phyloP scores from a whole-genome alignment of 768 basidiomycete genomes.

The Podaxis sp. region DNA sequence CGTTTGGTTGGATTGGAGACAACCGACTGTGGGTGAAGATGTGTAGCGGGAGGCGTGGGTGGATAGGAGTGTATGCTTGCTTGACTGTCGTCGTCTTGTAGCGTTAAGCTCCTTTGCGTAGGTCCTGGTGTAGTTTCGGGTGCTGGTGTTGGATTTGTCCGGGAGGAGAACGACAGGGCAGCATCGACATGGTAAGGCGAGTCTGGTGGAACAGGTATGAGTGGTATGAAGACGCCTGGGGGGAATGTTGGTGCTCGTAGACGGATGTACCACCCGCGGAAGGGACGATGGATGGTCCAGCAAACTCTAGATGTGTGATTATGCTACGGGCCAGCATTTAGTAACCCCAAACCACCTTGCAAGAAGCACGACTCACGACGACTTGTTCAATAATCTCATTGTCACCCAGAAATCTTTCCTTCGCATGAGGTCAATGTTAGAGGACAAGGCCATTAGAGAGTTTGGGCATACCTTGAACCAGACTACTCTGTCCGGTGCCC shows the following conservation, averaged over 20 bases:
- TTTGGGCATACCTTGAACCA: constrained; percentile 65
- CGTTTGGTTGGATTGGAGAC: background rate
- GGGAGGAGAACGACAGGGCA: constrained; percentile 46
- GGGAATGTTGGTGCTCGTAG: constrained; percentile 70
- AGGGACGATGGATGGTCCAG: constrained; percentile 78
- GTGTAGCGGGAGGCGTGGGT: constrained; percentile 42
- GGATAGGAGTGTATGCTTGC: constrained; percentile 54
- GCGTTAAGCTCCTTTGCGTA: constrained; percentile 14
- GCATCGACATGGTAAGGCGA: constrained; percentile 48
- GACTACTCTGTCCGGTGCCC: constrained; percentile 44
- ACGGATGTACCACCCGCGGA: constrained; percentile 83
- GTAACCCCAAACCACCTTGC: background rate
- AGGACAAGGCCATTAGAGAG: background rate
- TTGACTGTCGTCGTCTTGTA: constrained; percentile 29
- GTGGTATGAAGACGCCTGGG: constrained; percentile 51
- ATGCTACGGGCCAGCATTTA: constrained; percentile 33
- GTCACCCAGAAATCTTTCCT: constrained; percentile 74
- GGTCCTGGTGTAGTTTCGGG: background rate
- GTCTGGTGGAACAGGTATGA: constrained; percentile 43
- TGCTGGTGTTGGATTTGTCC: constrained; percentile 32
- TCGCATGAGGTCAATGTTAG: constrained; percentile 13
- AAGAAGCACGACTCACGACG: constrained; percentile 43
- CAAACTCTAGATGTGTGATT: constrained; percentile 59
- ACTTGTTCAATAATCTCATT: constrained; percentile 74
- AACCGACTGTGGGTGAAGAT: background rate